phyloP scores from a whole-genome alignment of 305 asterid species.

The Andrographis paniculata region DNA sequence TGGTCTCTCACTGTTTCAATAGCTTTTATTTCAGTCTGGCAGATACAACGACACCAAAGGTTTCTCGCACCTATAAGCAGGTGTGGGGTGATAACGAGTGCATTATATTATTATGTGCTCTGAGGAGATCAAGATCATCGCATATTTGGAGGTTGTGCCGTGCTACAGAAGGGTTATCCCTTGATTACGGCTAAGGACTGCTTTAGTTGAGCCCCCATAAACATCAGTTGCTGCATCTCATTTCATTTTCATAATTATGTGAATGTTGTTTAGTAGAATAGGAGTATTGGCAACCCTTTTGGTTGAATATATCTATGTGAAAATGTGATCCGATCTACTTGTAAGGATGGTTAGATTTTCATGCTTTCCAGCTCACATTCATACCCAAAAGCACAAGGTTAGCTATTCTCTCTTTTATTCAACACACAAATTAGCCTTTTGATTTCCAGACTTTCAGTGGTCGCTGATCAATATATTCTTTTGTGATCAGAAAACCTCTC shows the following conservation, averaged over 20 bases:
- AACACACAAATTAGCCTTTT: not conserved
- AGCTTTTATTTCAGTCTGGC: slow-evolving; percentile 91
- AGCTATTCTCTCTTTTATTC: slow-evolving; percentile 21
- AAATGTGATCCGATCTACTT: slow-evolving; percentile 35
- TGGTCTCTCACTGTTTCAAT: slow-evolving; percentile 34
- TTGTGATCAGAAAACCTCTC: slow-evolving; percentile 49
- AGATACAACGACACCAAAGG: slow-evolving; percentile 48
- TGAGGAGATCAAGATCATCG: slow-evolving; percentile 80
- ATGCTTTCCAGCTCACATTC: slow-evolving; percentile 70
- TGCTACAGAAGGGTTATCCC: slow-evolving; percentile 64
- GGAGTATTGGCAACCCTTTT: slow-evolving; percentile 16
- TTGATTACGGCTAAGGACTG: slow-evolving; percentile 89
- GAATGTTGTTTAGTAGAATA: slow-evolving; percentile 18
- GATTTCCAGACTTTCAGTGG: slow-evolving; percentile 8
- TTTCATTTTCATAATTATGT: slow-evolving; percentile 22
- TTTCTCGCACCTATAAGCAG: slow-evolving; percentile 89
- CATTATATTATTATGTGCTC: slow-evolving; percentile 43
- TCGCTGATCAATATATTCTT: slow-evolving; percentile 19
- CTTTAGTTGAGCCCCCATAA: slow-evolving; percentile 27
- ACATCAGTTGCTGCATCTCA: slow-evolving; percentile 24
- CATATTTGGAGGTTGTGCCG: slow-evolving; percentile 96
- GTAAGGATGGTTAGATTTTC: slow-evolving; percentile 80
- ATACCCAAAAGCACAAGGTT: slow-evolving; percentile 72
- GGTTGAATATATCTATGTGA: slow-evolving; percentile 24
- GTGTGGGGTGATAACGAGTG: slow-evolving; percentile 81